phyloP scores from a whole-genome alignment of 2,329 filamentous ascomycete species.

The Talaromyces sp. region DNA sequence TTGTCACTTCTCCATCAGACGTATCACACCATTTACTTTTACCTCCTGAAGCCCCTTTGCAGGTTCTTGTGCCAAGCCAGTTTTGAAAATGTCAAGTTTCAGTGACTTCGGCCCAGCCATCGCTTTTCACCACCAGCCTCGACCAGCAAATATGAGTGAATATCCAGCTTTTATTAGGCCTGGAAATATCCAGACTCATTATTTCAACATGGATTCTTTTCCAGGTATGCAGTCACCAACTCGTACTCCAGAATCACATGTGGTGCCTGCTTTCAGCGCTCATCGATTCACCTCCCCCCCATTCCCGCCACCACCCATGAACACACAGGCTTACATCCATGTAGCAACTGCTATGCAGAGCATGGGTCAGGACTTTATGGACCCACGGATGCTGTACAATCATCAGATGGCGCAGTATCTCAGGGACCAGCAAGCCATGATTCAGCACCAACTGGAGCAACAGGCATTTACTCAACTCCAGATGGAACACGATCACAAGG shows the following conservation, averaged over 20 bases:
- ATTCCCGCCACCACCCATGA: neutral
- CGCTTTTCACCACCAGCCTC: neutral
- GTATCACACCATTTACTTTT: neutral
- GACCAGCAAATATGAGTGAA: neutral
- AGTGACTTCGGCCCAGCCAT: neutral
- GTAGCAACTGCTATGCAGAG: neutral
- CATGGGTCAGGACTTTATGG: neutral
- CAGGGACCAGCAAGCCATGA: neutral
- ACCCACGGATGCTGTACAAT: slow-evolving; percentile 1
- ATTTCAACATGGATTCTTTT: slow-evolving; percentile 8
- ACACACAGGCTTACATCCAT: neutral
- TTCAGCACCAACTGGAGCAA: slow-evolving; percentile 6
- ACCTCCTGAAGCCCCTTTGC: neutral
- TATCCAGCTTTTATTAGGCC: neutral
- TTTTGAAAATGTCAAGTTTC: neutral
- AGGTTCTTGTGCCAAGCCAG: neutral
- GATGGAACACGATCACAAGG: slow-evolving; percentile 5
- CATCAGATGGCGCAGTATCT: slow-evolving; percentile 7
- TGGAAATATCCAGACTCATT: neutral
- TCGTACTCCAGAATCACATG: neutral
- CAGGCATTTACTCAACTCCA: slow-evolving; percentile 4
- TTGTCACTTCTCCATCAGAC: neutral
- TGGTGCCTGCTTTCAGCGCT: neutral
- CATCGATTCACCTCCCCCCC: neutral
- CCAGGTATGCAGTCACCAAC: neutral